These are phyloP conservation scores for Vanrija pseudolonga DNA, from an alignment of 1,284 basidiomycete genomes.

Conservation along the genomic window DNA sequence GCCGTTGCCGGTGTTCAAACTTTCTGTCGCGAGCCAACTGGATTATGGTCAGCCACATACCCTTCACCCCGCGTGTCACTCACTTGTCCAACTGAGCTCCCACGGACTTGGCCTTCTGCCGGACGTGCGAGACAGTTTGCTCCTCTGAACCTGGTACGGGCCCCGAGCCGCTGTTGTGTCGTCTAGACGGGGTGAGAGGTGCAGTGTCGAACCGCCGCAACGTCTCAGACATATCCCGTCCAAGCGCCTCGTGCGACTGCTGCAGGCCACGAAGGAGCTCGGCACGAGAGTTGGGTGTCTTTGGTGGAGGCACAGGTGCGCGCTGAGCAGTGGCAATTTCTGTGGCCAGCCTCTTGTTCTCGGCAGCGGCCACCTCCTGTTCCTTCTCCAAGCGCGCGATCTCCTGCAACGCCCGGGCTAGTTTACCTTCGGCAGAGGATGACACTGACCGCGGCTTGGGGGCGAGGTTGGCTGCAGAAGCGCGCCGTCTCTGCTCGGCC, in stretches of 20 bases:
- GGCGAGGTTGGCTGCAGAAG: slow-evolving; percentile 23
- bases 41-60: background rate
- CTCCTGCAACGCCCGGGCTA: slow-evolving; percentile 31
- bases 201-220: slow-evolving; percentile 31
- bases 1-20: slow-evolving; percentile 14
- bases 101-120: slow-evolving; percentile 39
- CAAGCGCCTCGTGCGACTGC: slow-evolving; percentile 41
- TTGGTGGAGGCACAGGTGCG: background rate
- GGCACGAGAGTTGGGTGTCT: slow-evolving; percentile 17
- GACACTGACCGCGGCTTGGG: slow-evolving; percentile 13
- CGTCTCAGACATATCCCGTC: slow-evolving; percentile 45
- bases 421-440: slow-evolving; percentile 17
- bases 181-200: slow-evolving; percentile 28
- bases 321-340: slow-evolving; percentile 9
- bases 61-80: slow-evolving; percentile 16
- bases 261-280: slow-evolving; percentile 43
- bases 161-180: slow-evolving; percentile 16
- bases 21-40: slow-evolving; percentile 45
- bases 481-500: slow-evolving; percentile 34
- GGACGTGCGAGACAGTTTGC: slow-evolving; percentile 39
- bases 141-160: slow-evolving; percentile 23
- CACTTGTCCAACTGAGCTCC: slow-evolving; percentile 41
- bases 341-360: slow-evolving; percentile 28
- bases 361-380: slow-evolving; percentile 21
- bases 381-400: slow-evolving; percentile 26